A percentile compares a stretch with the other conserved stretches of the same genome.
These are phyloP conservation scores for Salix suchowensis DNA, from an alignment of 345 rosid species.

Conservation along the genomic window DNA sequence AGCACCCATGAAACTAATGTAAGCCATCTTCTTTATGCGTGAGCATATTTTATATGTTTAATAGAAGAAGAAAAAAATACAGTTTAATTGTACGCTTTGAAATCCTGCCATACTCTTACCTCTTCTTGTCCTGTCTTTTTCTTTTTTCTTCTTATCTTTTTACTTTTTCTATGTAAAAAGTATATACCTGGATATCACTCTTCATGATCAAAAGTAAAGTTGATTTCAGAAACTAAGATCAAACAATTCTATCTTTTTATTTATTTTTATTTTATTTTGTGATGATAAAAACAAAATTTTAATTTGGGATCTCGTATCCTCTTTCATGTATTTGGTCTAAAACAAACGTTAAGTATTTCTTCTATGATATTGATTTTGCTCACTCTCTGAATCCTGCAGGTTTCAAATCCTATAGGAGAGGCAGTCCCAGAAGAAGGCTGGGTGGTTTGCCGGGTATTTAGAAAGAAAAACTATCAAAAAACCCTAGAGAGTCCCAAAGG, in stretches of 20 bases:
- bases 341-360: not conserved
- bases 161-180: not conserved
- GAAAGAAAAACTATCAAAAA: conserved; percentile 90
- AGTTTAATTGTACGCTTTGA: not conserved
- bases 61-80: no score
- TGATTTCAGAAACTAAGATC: not conserved
- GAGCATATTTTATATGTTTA: not conserved
- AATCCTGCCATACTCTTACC: not conserved
- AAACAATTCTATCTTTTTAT: not conserved
- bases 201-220: not conserved
- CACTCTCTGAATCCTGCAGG: conserved; percentile 23
- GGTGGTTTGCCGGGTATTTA: conserved; percentile 94
- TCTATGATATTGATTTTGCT: not conserved
- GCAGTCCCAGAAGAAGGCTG: conserved; percentile 74
- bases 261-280: not conserved
- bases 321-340: not conserved
- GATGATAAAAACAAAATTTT: not conserved
- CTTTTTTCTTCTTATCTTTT: not conserved
- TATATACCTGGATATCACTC: not conserved
- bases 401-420: conserved; percentile 44
- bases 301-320: not conserved
- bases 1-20: conserved; percentile 32
- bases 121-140: not conserved
- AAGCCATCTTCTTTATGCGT: conserved; percentile 16
- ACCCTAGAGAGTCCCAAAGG: conserved; percentile 63